Evolutionary conservation across 306 rosid genomes (phyloP).

Genomic region (Sesbania bispinosa): DNA sequence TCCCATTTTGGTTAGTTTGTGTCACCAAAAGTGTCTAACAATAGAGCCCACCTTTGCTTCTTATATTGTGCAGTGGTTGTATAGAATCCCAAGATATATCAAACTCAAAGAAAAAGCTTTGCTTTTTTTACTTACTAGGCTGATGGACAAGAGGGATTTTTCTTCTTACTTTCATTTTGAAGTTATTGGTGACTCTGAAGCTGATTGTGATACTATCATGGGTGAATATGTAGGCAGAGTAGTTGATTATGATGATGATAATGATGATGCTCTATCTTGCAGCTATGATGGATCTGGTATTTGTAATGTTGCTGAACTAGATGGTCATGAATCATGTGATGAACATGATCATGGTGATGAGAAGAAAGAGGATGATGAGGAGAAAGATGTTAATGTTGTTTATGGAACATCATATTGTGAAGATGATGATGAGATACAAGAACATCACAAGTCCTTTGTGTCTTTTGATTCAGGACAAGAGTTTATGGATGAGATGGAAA

Average conservation of each 20-base stretch:
- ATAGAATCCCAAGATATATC: background rate
- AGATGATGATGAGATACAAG: conserved; percentile 28
- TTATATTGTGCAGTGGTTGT: background rate
- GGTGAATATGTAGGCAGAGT: background rate
- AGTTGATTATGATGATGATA: conserved; percentile 26
- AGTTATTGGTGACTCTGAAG: conserved; percentile 82
- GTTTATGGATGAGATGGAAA: conserved; percentile 69
- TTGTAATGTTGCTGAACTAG: background rate
- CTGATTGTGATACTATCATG: conserved; percentile 15
- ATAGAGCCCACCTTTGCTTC: conserved; percentile 8
- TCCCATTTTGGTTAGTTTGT: background rate
- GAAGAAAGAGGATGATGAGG: background rate
- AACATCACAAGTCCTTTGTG: conserved; percentile 38
- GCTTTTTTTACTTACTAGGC: background rate
- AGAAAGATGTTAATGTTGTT: too few relatives aligned
- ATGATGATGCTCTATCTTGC: conserved; percentile 71
- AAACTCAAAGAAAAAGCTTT: background rate
- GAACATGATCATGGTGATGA: background rate
- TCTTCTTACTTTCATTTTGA: conserved; percentile 58
- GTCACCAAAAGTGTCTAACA: conserved; percentile 30
- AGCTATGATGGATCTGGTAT: conserved; percentile 42
- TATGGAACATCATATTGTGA: conserved; percentile 31
- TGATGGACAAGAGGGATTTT: conserved; percentile 35
- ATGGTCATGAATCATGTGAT: conserved; percentile 6
- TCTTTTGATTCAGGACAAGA: conserved; percentile 57